A percentile compares a stretch with the other conserved stretches of the same genome.
These are phyloP conservation scores for Hypomontagnella submonticulosa DNA, from an alignment of 495 filamentous ascomycete species.

Conservation along the genomic window DNA sequence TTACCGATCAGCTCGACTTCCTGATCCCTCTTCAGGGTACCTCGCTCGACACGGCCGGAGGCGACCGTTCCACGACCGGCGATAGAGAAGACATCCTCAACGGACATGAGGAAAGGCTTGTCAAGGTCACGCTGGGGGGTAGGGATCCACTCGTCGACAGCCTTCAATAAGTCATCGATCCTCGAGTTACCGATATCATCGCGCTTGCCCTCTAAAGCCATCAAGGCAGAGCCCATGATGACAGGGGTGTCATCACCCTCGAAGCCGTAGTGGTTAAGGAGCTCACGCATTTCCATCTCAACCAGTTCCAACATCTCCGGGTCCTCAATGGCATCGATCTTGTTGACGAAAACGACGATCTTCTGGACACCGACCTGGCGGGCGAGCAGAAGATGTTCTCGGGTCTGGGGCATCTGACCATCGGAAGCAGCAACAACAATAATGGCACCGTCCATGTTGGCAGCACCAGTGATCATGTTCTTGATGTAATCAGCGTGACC, in stretches of 20 bases:
- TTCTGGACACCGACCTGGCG: constrained; percentile 97
- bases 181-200: constrained; percentile 87
- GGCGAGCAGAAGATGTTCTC: constrained; percentile 97
- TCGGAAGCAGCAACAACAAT: constrained; percentile 99
- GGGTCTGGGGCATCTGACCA: constrained; percentile 99
- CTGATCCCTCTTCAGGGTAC: constrained; percentile 86
- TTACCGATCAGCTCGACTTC: constrained; percentile 96
- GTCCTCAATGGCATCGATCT: constrained; percentile 96
- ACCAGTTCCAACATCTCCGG: constrained; percentile 99
- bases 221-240: constrained; percentile 94
- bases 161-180: constrained; percentile 87
- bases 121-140: constrained; percentile 89
- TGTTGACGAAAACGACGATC: constrained; percentile 99
- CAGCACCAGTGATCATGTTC: constrained; percentile 99
- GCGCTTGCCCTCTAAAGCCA: constrained; percentile 87
- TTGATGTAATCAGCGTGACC: constrained; percentile 99
- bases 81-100: constrained; percentile 99
- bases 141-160: constrained; percentile 96
- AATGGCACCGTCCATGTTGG: constrained; percentile 97
- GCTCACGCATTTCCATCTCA: constrained; percentile 99
- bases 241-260: constrained; percentile 98
- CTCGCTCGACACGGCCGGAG: constrained; percentile 97
- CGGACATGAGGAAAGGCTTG: constrained; percentile 98
- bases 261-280: constrained; percentile 90
- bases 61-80: constrained; percentile 96